Evolutionary conservation across 257 asterid genomes (phyloP).

Genomic region (Lithospermum erythrorhizon): DNA sequence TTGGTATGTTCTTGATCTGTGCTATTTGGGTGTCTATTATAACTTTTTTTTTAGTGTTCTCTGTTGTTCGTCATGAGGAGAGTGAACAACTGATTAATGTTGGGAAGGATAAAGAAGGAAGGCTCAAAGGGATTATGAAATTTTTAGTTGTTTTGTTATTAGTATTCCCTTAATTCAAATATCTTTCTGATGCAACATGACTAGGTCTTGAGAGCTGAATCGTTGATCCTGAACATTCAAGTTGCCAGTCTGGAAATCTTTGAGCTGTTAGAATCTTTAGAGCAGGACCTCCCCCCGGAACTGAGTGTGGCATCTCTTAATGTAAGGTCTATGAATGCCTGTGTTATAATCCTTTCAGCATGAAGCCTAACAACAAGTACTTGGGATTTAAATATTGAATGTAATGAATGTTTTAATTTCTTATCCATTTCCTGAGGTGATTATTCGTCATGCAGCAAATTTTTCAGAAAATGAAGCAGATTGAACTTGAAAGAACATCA

Average conservation of each 20-base stretch:
- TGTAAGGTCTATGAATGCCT: slow-evolving; percentile 29
- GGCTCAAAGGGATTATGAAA: background rate
- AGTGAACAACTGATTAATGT: background rate
- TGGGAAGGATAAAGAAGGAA: background rate
- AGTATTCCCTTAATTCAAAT: background rate
- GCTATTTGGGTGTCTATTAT: background rate
- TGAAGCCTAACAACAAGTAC: background rate
- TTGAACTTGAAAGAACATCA: slow-evolving; percentile 41
- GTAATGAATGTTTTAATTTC: background rate
- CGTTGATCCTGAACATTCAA: slow-evolving; percentile 29
- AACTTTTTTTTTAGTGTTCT: background rate
- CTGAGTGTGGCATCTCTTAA: slow-evolving; percentile 39
- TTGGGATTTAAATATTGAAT: background rate
- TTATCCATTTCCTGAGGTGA: background rate
- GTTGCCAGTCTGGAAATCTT: slow-evolving; percentile 39
- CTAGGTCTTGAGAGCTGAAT: slow-evolving; percentile 57
- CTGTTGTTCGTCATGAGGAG: slow-evolving; percentile 2
- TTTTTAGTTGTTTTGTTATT: background rate
- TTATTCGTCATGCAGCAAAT: slow-evolving; percentile 29
- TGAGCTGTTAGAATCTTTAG: slow-evolving; percentile 45
- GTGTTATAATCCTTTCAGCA: background rate
- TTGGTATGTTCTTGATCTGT: slow-evolving; percentile 43
- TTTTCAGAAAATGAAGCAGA: slow-evolving; percentile 47
- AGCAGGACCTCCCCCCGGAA: slow-evolving; percentile 26
- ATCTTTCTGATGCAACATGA: slow-evolving; percentile 15